A percentile compares a stretch with the other conserved stretches of the same genome.
These are phyloP conservation scores for Salix suchowensis DNA, from an alignment of 345 rosid species.

Conservation along the genomic window DNA sequence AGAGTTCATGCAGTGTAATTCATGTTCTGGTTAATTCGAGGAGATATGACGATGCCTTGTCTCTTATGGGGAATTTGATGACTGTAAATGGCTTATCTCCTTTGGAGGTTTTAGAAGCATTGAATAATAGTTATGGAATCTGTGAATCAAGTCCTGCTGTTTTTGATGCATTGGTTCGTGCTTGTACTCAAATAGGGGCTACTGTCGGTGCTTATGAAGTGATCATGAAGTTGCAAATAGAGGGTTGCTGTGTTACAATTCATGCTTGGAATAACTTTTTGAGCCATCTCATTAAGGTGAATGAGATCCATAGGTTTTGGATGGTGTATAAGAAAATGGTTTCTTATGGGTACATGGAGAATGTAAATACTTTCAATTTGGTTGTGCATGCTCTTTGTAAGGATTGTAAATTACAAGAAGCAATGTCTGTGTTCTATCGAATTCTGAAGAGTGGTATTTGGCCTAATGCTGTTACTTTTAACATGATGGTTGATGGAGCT, in stretches of 20 bases:
- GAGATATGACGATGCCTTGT: conserved; percentile 47
- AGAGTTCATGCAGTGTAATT: conserved; percentile 44
- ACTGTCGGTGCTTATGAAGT: conserved; percentile 47
- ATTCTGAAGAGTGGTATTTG: conserved; percentile 44
- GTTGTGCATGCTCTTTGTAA: conserved; percentile 57
- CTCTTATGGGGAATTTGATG: conserved; percentile 41
- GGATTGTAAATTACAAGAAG: conserved; percentile 40
- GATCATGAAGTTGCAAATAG: conserved; percentile 37
- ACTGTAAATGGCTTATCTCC: conserved; percentile 34
- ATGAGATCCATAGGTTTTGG: conserved; percentile 55
- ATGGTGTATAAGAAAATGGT: conserved; percentile 44
- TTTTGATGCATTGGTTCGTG: conserved; percentile 61
- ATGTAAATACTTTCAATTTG: conserved; percentile 57
- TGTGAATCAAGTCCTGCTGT: conserved; percentile 43
- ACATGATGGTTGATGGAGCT: conserved; percentile 58
- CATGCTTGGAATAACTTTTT: conserved; percentile 69
- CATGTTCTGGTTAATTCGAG: conserved; percentile 45
- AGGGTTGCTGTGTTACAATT: conserved; percentile 40
- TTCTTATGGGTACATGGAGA: conserved; percentile 48
- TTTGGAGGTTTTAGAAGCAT: conserved; percentile 42
- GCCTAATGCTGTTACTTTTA: conserved; percentile 69
- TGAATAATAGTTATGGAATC: conserved; percentile 34
- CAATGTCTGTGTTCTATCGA: conserved; percentile 48
- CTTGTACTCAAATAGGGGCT: conserved; percentile 48
- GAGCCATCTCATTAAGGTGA: conserved; percentile 51